phyloP scores from a whole-genome alignment of 352 stramenopile species.

The Phytophthora pseudosyringae region DNA sequence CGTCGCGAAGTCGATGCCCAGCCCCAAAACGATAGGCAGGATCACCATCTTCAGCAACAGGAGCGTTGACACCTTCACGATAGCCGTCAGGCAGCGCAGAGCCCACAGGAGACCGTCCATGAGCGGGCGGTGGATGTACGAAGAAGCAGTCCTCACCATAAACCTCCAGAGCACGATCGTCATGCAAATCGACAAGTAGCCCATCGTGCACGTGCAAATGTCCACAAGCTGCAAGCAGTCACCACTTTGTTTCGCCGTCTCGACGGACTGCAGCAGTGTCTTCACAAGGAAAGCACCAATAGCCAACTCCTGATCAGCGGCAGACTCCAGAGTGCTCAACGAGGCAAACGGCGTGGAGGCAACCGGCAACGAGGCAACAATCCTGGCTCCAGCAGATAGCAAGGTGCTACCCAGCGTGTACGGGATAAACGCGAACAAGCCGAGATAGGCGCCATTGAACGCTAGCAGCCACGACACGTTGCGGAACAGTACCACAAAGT shows the following conservation, averaged over 20 bases:
- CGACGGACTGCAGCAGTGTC: slow-evolving; percentile 59
- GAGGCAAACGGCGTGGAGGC: slow-evolving; percentile 31
- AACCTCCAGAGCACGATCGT: slow-evolving; percentile 87
- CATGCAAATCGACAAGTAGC: slow-evolving; percentile 85
- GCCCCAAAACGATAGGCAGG: slow-evolving; percentile 93
- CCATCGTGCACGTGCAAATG: slow-evolving; percentile 78
- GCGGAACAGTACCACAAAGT: slow-evolving; percentile 93
- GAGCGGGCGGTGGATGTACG: slow-evolving; percentile 82
- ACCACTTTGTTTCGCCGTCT: slow-evolving; percentile 63
- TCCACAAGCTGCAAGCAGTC: slow-evolving; percentile 89
- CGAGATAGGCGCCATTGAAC: slow-evolving; percentile 97
- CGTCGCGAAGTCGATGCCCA: slow-evolving; percentile 94
- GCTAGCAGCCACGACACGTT: slow-evolving; percentile 98
- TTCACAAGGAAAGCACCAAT: slow-evolving; percentile 55
- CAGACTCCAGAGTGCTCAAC: slow-evolving; percentile 28
- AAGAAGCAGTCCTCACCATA: slow-evolving; percentile 85
- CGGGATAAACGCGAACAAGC: slow-evolving; percentile 96
- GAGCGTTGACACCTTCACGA: slow-evolving; percentile 95
- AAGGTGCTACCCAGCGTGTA: slow-evolving; percentile 94
- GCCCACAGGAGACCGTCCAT: slow-evolving; percentile 85
- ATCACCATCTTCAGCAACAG: slow-evolving; percentile 98
- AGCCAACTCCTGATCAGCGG: slow-evolving; percentile 28
- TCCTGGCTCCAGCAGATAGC: slow-evolving; percentile 71
- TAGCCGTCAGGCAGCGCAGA: slow-evolving; percentile 79
- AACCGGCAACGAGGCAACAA: slow-evolving; percentile 59